phyloP scores from a whole-genome alignment of 106 monocot species.

The Platanthera zijinensis region DNA sequence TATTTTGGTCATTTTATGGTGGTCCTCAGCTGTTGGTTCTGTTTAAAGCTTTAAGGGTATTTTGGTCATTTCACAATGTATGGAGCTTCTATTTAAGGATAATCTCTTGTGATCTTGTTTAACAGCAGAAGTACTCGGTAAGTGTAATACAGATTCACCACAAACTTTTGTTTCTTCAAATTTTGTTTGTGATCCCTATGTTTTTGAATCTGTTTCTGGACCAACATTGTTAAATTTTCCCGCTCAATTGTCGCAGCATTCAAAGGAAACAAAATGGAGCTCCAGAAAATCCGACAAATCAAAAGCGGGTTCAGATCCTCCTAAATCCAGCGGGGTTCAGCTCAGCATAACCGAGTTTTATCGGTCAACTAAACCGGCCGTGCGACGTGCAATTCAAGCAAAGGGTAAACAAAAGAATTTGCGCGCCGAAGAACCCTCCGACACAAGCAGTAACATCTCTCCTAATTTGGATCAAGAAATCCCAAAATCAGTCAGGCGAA shows the following conservation, averaged over 20 bases:
- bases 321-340: conserved; percentile 39
- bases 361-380: conserved; percentile 43
- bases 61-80: too few relatives aligned
- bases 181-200: too few relatives aligned
- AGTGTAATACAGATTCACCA: too few relatives aligned
- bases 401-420: conserved; percentile 17
- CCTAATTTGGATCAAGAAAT: conserved; percentile 25
- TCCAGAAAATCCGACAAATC: conserved; percentile 27
- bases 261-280: conserved; percentile 44
- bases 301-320: conserved; percentile 11
- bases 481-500: conserved; percentile 55
- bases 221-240: neutral
- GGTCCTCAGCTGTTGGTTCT: too few relatives aligned
- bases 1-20: too few relatives aligned
- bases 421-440: conserved; percentile 3
- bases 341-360: conserved; percentile 90
- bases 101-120: too few relatives aligned
- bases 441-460: conserved; percentile 10
- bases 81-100: too few relatives aligned
- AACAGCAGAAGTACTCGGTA: too few relatives aligned
- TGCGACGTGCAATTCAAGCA: conserved; percentile 6
- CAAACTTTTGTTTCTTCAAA: too few relatives aligned
- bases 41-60: too few relatives aligned
- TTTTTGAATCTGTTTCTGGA: neutral
- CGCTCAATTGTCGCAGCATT: conserved; percentile 28